These are phyloP conservation scores for Zygotorulaspora mrakii DNA, from an alignment of 1,139 yeast genomes.

Conservation along the genomic window DNA sequence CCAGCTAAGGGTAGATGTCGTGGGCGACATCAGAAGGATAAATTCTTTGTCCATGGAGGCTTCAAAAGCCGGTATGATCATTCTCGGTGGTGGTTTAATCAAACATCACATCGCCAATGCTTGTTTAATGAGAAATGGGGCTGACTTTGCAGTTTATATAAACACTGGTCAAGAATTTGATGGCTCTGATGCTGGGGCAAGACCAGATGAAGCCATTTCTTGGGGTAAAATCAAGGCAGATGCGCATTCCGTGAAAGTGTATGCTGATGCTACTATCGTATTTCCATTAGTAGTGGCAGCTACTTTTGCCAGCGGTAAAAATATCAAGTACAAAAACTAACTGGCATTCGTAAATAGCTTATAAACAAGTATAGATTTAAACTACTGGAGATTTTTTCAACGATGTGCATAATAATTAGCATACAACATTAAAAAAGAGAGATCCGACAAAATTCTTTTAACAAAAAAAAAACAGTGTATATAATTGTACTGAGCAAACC, in stretches of 20 bases:
- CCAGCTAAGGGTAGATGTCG: constrained; percentile 85
- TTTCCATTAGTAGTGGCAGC: constrained; percentile 97
- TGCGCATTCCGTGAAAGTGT: constrained; percentile 85
- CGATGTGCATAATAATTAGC: too few relatives aligned
- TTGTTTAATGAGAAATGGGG: constrained; percentile 98
- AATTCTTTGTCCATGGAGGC: constrained; percentile 96
- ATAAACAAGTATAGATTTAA: background rate
- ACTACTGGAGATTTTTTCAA: background rate
- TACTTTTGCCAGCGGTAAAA: constrained; percentile 70
- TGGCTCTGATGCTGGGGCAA: constrained; percentile 98
- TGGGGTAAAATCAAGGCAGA: constrained; percentile 99
- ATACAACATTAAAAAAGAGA: too few relatives aligned
- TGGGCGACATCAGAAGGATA: constrained; percentile 84
- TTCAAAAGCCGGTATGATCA: constrained; percentile 90
- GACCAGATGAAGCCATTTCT: constrained; percentile 97
- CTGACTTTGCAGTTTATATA: constrained; percentile 94
- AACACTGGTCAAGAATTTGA: constrained; percentile 99
- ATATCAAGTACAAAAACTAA: constrained; percentile 12
- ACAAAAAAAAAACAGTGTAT: too few relatives aligned
- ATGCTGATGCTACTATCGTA: constrained; percentile 93
- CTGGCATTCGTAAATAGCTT: background rate
- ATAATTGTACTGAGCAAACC: too few relatives aligned
- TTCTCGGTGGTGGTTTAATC: constrained; percentile 92
- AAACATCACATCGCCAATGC: constrained; percentile 98
- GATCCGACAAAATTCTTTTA: too few relatives aligned